phyloP scores from a whole-genome alignment of 106 monocot species.

The Dioscorea zingiberensis region DNA sequence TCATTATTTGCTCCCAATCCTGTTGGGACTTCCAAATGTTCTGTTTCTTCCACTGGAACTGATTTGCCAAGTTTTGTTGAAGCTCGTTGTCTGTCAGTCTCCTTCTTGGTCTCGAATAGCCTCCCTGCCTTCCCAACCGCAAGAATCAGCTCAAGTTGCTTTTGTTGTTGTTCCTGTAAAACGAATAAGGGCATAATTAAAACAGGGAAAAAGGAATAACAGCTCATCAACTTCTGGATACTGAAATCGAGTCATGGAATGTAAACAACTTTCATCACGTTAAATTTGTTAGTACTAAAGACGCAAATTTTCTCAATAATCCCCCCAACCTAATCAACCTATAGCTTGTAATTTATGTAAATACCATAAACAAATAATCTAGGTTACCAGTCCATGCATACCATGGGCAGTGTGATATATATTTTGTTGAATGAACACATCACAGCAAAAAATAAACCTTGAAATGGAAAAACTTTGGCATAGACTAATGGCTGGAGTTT shows the following conservation, averaged over 20 bases:
- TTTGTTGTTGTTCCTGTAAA: slow-evolving; percentile 82
- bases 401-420: too few relatives aligned
- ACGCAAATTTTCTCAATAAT: not conserved
- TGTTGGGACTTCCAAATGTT: slow-evolving; percentile 12
- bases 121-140: slow-evolving; percentile 62
- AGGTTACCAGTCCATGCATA: too few relatives aligned
- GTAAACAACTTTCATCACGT: not conserved
- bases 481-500: too few relatives aligned
- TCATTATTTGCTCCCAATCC: not conserved
- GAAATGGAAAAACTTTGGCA: too few relatives aligned
- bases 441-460: too few relatives aligned
- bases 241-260: not conserved
- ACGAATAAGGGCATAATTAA: too few relatives aligned
- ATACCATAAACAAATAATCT: too few relatives aligned
- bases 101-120: slow-evolving; percentile 35
- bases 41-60: slow-evolving; percentile 7
- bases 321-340: not conserved
- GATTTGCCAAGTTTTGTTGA: not conserved
- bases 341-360: not conserved
- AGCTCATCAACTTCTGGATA: not conserved
- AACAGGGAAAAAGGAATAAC: not conserved
- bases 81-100: not conserved
- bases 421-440: too few relatives aligned
- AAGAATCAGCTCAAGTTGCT: slow-evolving; percentile 90
- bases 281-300: not conserved